Conservation (phyloP, 768 basidiomycete species). For the Phanerodontia chrysosporium region DNA sequence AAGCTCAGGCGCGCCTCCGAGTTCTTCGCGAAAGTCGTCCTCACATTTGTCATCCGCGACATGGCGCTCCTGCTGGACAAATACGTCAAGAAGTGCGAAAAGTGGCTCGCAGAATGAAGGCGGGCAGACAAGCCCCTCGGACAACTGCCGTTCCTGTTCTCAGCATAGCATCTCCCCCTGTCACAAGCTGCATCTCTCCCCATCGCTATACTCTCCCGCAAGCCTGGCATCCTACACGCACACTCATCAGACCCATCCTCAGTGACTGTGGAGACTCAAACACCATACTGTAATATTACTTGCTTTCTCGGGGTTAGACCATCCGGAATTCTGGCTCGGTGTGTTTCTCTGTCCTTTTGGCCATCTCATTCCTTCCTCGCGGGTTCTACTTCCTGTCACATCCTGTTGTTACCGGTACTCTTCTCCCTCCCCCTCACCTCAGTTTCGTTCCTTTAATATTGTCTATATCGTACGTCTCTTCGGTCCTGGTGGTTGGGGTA, state of each 20-base stretch:
- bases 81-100: slow-evolving; percentile 91
- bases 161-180: background rate
- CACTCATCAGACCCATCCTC: background rate
- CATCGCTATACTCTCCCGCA: background rate
- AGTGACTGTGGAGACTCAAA: background rate
- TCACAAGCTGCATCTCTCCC: background rate
- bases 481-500: background rate
- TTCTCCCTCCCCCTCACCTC: background rate
- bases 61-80: slow-evolving; percentile 85
- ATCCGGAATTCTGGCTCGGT: slow-evolving; percentile 3
- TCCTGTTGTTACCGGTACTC: background rate
- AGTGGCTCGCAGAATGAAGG: slow-evolving; percentile 78
- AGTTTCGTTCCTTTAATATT: background rate
- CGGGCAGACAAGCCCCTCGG: background rate
- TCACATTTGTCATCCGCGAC: slow-evolving; percentile 87
- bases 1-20: slow-evolving; percentile 82
- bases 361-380: background rate
- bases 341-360: slow-evolving; percentile 3
- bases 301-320: slow-evolving; percentile 5
- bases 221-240: background rate
- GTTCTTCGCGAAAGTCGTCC: slow-evolving; percentile 85
- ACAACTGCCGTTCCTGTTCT: background rate
- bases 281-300: slow-evolving; percentile 2
- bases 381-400: background rate
- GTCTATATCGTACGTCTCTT: background rate